phyloP scores from a whole-genome alignment of 257 asterid genomes.

The Salvia miltiorrhiza region DNA sequence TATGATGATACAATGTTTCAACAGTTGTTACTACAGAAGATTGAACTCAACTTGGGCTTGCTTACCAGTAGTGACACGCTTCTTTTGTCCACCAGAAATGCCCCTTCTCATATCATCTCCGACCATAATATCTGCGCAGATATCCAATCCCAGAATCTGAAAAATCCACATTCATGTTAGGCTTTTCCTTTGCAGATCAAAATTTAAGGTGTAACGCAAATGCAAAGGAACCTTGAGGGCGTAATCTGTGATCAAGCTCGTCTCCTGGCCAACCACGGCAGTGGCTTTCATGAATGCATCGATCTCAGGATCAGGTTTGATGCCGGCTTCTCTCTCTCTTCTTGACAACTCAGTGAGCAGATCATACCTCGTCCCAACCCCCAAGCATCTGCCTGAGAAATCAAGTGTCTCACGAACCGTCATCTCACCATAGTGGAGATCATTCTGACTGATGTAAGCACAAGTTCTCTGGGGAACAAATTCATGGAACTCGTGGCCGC shows the following conservation, averaged over 20 bases:
- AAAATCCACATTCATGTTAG: neutral
- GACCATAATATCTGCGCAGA: constrained; percentile 19
- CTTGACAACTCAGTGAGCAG: constrained; percentile 15
- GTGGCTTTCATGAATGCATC: constrained; percentile 22
- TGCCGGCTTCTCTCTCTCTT: constrained; percentile 22
- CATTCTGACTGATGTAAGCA: constrained; percentile 25
- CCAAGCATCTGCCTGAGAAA: constrained; percentile 23
- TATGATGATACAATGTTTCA: too few relatives aligned
- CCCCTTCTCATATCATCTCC: constrained; percentile 25
- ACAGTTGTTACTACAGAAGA: too few relatives aligned
- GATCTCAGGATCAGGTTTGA: constrained; percentile 22
- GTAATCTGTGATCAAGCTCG: constrained; percentile 17
- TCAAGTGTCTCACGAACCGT: constrained; percentile 21
- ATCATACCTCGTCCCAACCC: constrained; percentile 19
- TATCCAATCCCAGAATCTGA: constrained; percentile 23
- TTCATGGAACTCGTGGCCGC: constrained; percentile 16
- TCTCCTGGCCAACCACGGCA: constrained; percentile 14
- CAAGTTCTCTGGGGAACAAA: constrained; percentile 23
- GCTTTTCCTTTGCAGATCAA: neutral
- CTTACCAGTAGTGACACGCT: constrained; percentile 23
- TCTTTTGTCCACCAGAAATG: constrained; percentile 26
- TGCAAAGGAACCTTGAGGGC: constrained; percentile 9
- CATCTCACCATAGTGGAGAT: constrained; percentile 24
- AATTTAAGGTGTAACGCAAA: neutral
- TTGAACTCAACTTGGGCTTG: too few relatives aligned